phyloP scores from a whole-genome alignment of 2,329 filamentous ascomycete species.

The Acephala macrosclerotiorum region DNA sequence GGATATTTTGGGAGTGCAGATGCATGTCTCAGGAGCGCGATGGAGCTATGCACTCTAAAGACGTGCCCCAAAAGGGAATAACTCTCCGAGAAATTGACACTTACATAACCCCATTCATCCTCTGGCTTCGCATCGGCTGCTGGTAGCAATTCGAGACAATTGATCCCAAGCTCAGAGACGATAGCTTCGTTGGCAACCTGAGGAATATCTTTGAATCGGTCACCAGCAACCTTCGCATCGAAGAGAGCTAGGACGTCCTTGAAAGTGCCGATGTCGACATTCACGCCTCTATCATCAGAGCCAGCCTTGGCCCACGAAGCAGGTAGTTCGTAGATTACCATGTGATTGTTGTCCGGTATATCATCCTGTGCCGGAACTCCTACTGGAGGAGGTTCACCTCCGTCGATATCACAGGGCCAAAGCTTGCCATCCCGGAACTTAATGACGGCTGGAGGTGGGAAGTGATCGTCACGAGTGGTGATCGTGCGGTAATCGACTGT shows the following conservation, averaged over 20 bases:
- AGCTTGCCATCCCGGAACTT: conserved; percentile 30
- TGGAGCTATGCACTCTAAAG: too few species aligned
- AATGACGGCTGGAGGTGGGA: conserved; percentile 27
- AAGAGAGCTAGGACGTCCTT: conserved; percentile 30
- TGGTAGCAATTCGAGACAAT: conserved; percentile 31
- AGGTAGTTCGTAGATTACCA: conserved; percentile 32
- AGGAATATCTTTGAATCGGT: conserved; percentile 17
- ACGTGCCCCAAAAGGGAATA: too few species aligned
- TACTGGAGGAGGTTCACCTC: conserved; percentile 24
- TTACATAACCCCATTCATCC: conserved; percentile 32
- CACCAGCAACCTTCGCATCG: conserved; percentile 16
- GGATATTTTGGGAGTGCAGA: too few species aligned
- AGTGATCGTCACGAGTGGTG: conserved; percentile 17
- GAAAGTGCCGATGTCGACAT: conserved; percentile 30
- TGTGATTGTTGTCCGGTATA: conserved; percentile 32
- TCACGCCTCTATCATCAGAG: conserved; percentile 10
- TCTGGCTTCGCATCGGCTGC: conserved; percentile 30
- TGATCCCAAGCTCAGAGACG: conserved; percentile 26
- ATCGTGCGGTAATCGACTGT: conserved; percentile 26
- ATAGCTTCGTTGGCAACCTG: conserved; percentile 22
- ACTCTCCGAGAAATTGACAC: too few species aligned
- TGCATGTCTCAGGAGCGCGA: too few species aligned
- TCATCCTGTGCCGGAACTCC: conserved; percentile 16
- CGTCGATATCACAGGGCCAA: conserved; percentile 33
- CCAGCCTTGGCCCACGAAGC: conserved; percentile 27